phyloP scores from a whole-genome alignment of 345 rosid species.

The Syzygium aromaticum region DNA sequence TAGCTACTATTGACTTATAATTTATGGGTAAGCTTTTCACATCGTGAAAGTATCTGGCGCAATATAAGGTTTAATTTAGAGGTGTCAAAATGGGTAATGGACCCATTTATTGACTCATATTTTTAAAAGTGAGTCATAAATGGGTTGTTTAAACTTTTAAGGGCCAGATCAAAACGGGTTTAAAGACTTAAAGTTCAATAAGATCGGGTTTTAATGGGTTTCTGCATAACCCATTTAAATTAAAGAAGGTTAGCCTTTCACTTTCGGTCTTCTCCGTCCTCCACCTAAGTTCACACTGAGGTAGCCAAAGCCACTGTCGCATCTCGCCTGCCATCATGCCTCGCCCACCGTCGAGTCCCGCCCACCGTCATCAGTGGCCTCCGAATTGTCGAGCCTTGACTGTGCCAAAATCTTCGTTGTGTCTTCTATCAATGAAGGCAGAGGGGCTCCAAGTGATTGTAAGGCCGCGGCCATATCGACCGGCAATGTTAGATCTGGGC shows the following conservation, averaged over 20 bases:
- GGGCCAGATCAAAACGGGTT: not conserved
- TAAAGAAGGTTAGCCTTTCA: not conserved
- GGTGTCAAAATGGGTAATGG: not conserved
- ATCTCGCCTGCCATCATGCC: not conserved
- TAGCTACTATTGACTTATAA: not conserved
- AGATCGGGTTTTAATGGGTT: not conserved
- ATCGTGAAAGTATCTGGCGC: rapidly evolving
- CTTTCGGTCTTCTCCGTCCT: not conserved
- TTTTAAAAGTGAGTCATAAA: not conserved
- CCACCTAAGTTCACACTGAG: not conserved
- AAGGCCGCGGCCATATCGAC: not conserved
- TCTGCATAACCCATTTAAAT: not conserved
- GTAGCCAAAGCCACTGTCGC: not conserved
- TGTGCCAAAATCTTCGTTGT: not conserved
- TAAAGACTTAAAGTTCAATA: not conserved
- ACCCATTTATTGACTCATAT: not conserved
- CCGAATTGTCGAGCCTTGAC: not conserved
- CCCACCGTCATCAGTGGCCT: not conserved
- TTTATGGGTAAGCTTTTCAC: not conserved
- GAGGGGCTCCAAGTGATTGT: not conserved
- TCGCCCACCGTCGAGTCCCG: not conserved
- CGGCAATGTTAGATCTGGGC: not conserved
- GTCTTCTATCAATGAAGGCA: not conserved
- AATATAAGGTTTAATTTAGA: not conserved
- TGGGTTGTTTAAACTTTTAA: not conserved